A percentile compares a stretch with the other conserved stretches of the same genome.
phyloP scores from a whole-genome alignment of 2,329 filamentous ascomycete species.

The Pestalotiopsis sp. region DNA sequence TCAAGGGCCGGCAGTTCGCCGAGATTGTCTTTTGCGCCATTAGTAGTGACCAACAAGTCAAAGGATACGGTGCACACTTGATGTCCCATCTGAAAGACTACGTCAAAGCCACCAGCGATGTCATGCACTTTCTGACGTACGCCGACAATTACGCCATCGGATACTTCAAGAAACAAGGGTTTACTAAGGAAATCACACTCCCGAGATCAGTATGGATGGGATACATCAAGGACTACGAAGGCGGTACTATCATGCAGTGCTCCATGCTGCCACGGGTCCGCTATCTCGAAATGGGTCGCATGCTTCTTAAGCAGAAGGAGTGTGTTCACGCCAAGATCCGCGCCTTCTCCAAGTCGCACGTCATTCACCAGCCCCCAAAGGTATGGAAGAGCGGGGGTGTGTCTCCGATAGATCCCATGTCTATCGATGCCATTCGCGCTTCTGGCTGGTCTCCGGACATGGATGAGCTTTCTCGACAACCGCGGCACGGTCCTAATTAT shows the following conservation, averaged over 20 bases:
- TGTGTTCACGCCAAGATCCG: conserved; percentile 93
- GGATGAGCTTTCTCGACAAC: conserved; percentile 94
- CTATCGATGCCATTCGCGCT: conserved; percentile 84
- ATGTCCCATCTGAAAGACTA: conserved; percentile 99
- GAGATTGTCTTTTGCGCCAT: conserved; percentile 99
- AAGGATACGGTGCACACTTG: conserved; percentile 95
- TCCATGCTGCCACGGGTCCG: conserved; percentile 94
- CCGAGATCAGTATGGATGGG: conserved; percentile 95
- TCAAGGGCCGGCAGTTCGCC: conserved; percentile 88
- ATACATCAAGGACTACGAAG: conserved; percentile 99
- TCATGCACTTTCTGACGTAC: conserved; percentile 99
- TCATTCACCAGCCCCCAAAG: conserved; percentile 81
- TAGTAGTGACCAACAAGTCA: conserved; percentile 96
- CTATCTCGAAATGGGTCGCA: conserved; percentile 88
- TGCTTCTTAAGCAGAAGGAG: conserved; percentile 97
- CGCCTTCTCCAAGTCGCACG: conserved; percentile 85
- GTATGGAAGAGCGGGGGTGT: conserved; percentile 77
- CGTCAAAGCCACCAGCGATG: conserved; percentile 92
- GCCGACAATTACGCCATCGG: conserved; percentile 99
- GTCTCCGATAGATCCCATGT: conserved; percentile 78
- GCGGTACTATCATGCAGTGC: conserved; percentile 99
- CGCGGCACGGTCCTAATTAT: conserved; percentile 94
- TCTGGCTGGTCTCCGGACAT: conserved; percentile 97
- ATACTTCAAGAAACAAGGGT: conserved; percentile 99
- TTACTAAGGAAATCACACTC: conserved; percentile 97